Evolutionary conservation across 371 early-diverging fungal species (phyloP).

Genomic region (Batkoa obscura): DNA sequence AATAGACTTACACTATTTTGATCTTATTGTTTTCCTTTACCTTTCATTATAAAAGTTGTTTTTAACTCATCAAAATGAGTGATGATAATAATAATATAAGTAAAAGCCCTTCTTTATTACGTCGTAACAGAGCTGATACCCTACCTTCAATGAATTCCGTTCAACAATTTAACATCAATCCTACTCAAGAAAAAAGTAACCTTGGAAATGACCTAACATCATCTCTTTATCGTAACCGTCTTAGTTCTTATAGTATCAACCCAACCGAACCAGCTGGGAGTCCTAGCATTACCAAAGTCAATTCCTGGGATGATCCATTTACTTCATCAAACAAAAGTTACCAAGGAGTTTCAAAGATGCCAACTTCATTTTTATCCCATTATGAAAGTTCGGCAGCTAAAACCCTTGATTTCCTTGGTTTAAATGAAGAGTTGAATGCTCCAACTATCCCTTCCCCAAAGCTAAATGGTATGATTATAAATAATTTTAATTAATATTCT

Average conservation of each 20-base stretch:
- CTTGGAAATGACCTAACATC: neutral
- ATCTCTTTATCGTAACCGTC: neutral
- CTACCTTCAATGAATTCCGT: neutral
- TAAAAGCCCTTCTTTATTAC: slow-evolving; percentile 29
- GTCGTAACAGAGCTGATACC: neutral
- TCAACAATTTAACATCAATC: neutral
- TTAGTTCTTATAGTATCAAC: neutral
- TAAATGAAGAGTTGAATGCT: slow-evolving; percentile 28
- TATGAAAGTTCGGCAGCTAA: slow-evolving; percentile 9
- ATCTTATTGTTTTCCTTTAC: no score
- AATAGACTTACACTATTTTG: no score
- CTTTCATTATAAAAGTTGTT: no score
- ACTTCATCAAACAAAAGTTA: neutral
- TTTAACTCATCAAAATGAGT: no score
- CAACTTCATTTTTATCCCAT: neutral
- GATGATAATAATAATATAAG: no score
- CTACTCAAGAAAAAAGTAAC: neutral
- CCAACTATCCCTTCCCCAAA: slow-evolving; percentile 9
- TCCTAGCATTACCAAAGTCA: neutral
- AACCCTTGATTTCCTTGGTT: slow-evolving; percentile 50
- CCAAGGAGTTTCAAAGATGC: neutral
- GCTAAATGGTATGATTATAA: slow-evolving; percentile 16
- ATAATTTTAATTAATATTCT: neutral
- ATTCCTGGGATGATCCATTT: neutral
- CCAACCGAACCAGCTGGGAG: neutral